Evolutionary conservation across 139 green algal genomes (phyloP), one percentile per base, ranked within the genome.

Genomic region (Auxenochlorella pyrenoidosa): DNA sequence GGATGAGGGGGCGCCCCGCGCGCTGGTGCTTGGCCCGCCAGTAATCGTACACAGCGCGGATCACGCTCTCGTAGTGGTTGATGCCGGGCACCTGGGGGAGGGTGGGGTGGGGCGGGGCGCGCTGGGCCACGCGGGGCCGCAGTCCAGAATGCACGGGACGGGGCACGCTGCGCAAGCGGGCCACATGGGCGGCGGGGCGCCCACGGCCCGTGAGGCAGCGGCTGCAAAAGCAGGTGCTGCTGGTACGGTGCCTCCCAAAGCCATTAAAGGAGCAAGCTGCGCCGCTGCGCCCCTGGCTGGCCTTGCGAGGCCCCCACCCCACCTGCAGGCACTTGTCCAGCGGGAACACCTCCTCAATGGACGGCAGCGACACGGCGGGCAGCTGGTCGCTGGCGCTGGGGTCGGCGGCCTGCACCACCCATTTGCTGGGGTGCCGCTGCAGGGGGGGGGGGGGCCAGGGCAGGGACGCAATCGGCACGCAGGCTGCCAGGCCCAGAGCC

Each of bases 21-120:
- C 75, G 81, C 54, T 72, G 18, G 75, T 90, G 94, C 93, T 99
- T 99, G n/a, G 76, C 82, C 43, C 85, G 75, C 97, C 97, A 99
- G 93, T 99, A 99, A 30, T 95, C 89, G 86, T 98, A 99, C n/a
- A 99, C 95, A 0, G 92, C 93, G 51, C 88, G 82, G 1, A 91
- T 84, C 47, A 93, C 78, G 10, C 68, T 86, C 13, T 44, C 63
- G 66, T 88, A 85, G 65, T 87, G 82, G 82, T 79, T 84, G 77
- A 93, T 83, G 60, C 89, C 79, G 12, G 72, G 59, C 30, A 88
- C 82, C 83, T 82, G n/a, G 77, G 88, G 10, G 58, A 72, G 90
- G 73, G 68, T 63, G 44, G 26, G 34, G 34, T 15, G 36, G 36
- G 16, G 58, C 0, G 24, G 60, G 26, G 3, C 5, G 54, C 0